phyloP scores from a whole-genome alignment of 164 flowering plant species.

The Aristolochia fimbriata region DNA sequence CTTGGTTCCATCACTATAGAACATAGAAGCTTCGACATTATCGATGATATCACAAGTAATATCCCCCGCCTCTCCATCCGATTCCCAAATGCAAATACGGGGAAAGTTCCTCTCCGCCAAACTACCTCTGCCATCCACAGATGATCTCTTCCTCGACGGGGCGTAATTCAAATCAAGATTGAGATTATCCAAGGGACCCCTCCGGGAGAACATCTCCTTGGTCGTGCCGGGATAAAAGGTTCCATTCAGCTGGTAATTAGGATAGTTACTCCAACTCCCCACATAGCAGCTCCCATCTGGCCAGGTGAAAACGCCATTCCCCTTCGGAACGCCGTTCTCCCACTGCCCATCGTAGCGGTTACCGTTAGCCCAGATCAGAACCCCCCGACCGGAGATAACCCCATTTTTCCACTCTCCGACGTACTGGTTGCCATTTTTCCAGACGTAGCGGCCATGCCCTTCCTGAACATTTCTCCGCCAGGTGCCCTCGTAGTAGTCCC shows the following conservation, averaged over 20 bases:
- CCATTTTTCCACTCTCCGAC: slow-evolving; percentile 38
- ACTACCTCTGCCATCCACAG: slow-evolving; percentile 44
- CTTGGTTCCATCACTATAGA: slow-evolving; percentile 33
- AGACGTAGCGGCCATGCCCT: slow-evolving; percentile 23
- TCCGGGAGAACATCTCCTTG: background rate
- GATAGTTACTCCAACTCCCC: slow-evolving; percentile 25
- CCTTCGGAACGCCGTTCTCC: slow-evolving; percentile 37
- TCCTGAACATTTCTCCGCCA: slow-evolving; percentile 15
- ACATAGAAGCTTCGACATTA: slow-evolving; percentile 59
- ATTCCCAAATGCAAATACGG: slow-evolving; percentile 80
- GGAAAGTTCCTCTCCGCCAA: slow-evolving; percentile 39
- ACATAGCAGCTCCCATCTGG: slow-evolving; percentile 35
- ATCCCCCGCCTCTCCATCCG: slow-evolving; percentile 80
- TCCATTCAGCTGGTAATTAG: slow-evolving; percentile 24
- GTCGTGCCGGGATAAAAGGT: slow-evolving; percentile 28
- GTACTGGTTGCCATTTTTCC: slow-evolving; percentile 32
- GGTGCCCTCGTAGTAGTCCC: slow-evolving; percentile 13
- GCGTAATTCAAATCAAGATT: background rate
- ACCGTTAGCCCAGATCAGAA: slow-evolving; percentile 36
- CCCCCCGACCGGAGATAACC: slow-evolving; percentile 26
- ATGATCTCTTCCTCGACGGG: slow-evolving; percentile 33
- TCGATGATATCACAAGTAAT: slow-evolving; percentile 82
- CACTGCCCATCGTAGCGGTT: slow-evolving; percentile 32
- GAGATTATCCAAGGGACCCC: background rate
- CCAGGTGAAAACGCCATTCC: slow-evolving; percentile 29